Conservation (phyloP, 2,329 filamentous ascomycete genomes). For the Byssoonygena ceratinophila region DNA sequence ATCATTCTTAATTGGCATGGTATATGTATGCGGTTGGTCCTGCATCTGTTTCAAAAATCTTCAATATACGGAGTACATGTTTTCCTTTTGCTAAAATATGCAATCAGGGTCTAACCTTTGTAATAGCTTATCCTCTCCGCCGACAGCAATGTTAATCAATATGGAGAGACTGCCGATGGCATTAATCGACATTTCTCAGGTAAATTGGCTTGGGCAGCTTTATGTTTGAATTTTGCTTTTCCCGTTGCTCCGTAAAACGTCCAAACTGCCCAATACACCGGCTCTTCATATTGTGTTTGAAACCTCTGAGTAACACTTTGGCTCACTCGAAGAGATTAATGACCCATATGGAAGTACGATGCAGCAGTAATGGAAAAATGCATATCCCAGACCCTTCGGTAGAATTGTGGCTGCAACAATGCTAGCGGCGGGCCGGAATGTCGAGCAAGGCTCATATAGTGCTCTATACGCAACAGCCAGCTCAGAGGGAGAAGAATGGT, state of each 20-base stretch:
- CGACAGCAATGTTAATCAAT: slow-evolving; percentile 37
- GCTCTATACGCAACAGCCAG: slow-evolving; percentile 34
- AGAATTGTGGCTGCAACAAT: slow-evolving; percentile 31
- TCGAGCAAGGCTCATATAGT: slow-evolving; percentile 38
- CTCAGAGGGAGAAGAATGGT: slow-evolving; percentile 33
- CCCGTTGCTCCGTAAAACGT: slow-evolving; percentile 35
- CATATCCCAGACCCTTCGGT: slow-evolving; percentile 28
- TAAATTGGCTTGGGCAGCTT: slow-evolving; percentile 39
- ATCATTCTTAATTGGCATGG: no score
- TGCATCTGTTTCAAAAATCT: no score
- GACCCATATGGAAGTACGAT: slow-evolving; percentile 30
- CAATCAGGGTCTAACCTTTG: no score
- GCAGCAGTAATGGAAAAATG: slow-evolving; percentile 36
- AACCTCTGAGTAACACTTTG: slow-evolving; percentile 38
- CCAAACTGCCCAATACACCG: slow-evolving; percentile 26
- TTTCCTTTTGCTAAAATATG: no score
- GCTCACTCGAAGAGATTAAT: slow-evolving; percentile 36
- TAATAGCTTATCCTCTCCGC: slow-evolving; percentile 32
- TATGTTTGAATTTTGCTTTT: slow-evolving; percentile 22
- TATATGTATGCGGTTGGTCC: no score
- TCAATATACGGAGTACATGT: no score
- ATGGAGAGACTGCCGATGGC: slow-evolving; percentile 29
- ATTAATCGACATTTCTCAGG: slow-evolving; percentile 34
- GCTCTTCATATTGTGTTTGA: slow-evolving; percentile 36
- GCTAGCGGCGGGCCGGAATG: slow-evolving; percentile 28